Evolutionary conservation across 257 asterid genomes (phyloP), one percentile per base, ranked within the genome.

Genomic region (Solanum arcanum): DNA sequence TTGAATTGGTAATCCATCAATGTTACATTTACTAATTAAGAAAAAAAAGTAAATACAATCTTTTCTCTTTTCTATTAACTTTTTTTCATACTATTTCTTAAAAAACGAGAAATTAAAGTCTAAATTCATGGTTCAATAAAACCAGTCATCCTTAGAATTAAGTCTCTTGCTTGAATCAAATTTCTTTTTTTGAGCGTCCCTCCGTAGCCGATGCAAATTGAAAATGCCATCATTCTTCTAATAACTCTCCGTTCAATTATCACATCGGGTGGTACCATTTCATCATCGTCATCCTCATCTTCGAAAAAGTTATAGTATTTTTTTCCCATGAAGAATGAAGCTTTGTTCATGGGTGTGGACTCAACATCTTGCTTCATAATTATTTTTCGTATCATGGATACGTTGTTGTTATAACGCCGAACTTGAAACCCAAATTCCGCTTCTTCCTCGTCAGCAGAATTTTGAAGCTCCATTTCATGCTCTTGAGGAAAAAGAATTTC

Each of bases 241-340:
- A 92, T 95, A 70, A 93, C 90, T 89, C 96, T 95, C 90, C 93
- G 92, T 72, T 95, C 91, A 27, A 91, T 87, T 83, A 94, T 93
- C 27, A 95, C 91, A 60, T 96, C 98, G 6, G 99, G 99, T 31
- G 99, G 98, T 86, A 93, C 94, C 89, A 96, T 91, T 83, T 96
- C 99, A 13, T 84, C 89, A 8, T 96, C 98, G 87, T 9, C 62
- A 52, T 52, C 11, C n/a, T 56, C 62, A 15, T 49, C 20, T 47
- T 47, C 3, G 20, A 47, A 47, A 47, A 13, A 47, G 9, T 37
- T 35, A 0, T 83, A 21, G 0, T 83, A 21, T 9, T 60, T 33
- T 9, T 27, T 29, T 1, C 4, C 75, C 33, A 78, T 23, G 59
- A 80, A 66, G 70, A 77, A 42, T 35, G 69, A 49, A 31, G 14